Evolutionary conservation across 169 alveolate species (phyloP).

Genomic region (Plasmodium falciparum): DNA sequence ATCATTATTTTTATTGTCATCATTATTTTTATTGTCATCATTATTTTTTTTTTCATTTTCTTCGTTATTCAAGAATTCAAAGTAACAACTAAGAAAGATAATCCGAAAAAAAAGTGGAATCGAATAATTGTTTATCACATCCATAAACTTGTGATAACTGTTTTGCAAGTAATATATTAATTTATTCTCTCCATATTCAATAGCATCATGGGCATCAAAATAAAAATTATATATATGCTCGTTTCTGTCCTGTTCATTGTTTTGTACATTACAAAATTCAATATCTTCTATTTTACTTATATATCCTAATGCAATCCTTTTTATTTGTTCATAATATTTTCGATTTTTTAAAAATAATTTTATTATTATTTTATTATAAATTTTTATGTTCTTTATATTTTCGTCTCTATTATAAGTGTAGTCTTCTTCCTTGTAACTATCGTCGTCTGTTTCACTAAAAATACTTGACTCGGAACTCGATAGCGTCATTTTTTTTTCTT

Average conservation of each 20-base stretch:
- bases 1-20: neutral
- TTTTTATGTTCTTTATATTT: slow-evolving; percentile 55
- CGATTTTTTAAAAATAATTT: slow-evolving; percentile 67
- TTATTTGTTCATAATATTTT: slow-evolving; percentile 67
- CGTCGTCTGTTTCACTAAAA: slow-evolving; percentile 68
- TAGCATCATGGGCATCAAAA: slow-evolving; percentile 68
- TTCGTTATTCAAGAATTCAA: slow-evolving; percentile 30
- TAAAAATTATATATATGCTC: slow-evolving; percentile 62
- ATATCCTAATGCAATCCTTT: slow-evolving; percentile 50
- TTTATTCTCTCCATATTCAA: slow-evolving; percentile 68
- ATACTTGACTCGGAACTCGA: slow-evolving; percentile 71
- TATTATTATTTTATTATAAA: slow-evolving; percentile 40
- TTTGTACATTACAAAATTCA: slow-evolving; percentile 44
- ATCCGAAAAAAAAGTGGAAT: slow-evolving; percentile 65
- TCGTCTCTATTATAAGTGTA: slow-evolving; percentile 28
- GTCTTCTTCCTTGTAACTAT: slow-evolving; percentile 44
- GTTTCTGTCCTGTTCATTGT: slow-evolving; percentile 9
- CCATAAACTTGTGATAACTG: slow-evolving; percentile 66
- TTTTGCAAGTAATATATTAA: slow-evolving; percentile 69
- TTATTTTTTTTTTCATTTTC: slow-evolving; percentile 1
- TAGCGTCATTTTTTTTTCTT: slow-evolving; percentile 14
- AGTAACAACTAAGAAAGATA: slow-evolving; percentile 64
- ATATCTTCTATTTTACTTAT: slow-evolving; percentile 67
- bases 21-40: neutral
- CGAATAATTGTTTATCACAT: slow-evolving; percentile 57